Evolutionary conservation across 2,329 filamentous ascomycete species (phyloP).

Genomic region (Parascedosporium putredinis): DNA sequence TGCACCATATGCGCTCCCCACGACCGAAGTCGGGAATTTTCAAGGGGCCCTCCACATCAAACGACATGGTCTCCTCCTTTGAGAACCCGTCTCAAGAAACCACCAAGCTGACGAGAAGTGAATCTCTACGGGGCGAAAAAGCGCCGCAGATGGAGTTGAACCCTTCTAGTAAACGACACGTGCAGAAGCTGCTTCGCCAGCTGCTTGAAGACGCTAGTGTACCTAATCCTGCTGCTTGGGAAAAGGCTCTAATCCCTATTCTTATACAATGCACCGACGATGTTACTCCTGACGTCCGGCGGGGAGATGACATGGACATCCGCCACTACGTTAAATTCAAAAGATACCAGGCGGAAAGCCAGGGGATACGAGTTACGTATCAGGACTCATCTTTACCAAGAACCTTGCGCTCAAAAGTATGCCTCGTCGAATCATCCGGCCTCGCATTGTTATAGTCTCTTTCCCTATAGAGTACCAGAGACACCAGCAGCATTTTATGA

Average conservation of each 20-base stretch:
- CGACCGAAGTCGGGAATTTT: conserved; percentile 48
- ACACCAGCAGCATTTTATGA: conserved; percentile 91
- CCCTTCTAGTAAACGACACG: conserved; percentile 76
- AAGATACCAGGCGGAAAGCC: conserved; percentile 87
- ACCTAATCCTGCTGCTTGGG: conserved; percentile 67
- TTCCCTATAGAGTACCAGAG: conserved; percentile 95
- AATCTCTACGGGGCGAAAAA: conserved; percentile 6
- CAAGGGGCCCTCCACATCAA: conserved; percentile 43
- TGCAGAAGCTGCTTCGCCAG: conserved; percentile 74
- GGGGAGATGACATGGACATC: conserved; percentile 92
- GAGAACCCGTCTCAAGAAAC: conserved; percentile 23
- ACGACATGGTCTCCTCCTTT: conserved; percentile 37
- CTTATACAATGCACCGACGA: conserved; percentile 86
- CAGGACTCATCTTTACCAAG: conserved; percentile 93
- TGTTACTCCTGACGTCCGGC: conserved; percentile 82
- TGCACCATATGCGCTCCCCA: conserved; percentile 62
- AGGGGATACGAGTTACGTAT: conserved; percentile 90
- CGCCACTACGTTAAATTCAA: conserved; percentile 96
- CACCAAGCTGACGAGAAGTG: conserved; percentile 6
- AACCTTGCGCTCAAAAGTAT: conserved; percentile 95
- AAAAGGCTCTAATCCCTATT: conserved; percentile 82
- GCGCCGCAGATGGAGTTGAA: conserved; percentile 63
- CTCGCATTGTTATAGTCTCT: conserved; percentile 82
- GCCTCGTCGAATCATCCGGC: conserved; percentile 73
- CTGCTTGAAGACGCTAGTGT: conserved; percentile 69